A percentile compares a stretch with the other conserved stretches of the same genome.
These are phyloP conservation scores for Capronia epimyces DNA, from an alignment of 2,329 filamentous ascomycete genomes.

Conservation along the genomic window DNA sequence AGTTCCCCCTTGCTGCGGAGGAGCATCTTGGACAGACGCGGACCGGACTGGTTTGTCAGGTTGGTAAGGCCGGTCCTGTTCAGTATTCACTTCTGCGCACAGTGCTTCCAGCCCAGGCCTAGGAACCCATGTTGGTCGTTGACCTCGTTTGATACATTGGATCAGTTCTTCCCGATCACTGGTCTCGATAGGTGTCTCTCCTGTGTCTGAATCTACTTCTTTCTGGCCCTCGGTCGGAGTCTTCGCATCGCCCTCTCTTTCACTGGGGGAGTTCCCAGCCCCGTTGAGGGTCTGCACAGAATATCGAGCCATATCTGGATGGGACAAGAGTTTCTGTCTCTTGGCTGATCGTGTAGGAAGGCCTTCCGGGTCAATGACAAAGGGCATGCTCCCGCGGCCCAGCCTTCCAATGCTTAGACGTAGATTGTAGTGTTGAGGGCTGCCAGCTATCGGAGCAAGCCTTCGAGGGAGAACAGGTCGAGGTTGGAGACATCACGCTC, in stretches of 20 bases:
- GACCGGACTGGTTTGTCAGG: constrained; percentile 33
- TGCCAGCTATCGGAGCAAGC: constrained; percentile 1
- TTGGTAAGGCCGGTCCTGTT: constrained; percentile 4
- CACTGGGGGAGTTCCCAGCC: constrained; percentile 2
- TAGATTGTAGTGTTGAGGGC: not conserved
- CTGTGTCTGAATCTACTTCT: not conserved
- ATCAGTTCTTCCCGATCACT: constrained; percentile 72
- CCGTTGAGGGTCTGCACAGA: constrained; percentile 9
- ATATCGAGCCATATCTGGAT: constrained; percentile 16
- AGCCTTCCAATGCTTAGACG: not conserved
- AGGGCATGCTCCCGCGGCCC: constrained; percentile 24
- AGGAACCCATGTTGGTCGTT: constrained; percentile 69
- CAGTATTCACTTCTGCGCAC: constrained; percentile 23
- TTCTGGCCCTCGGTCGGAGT: not conserved
- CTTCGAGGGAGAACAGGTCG: not conserved
- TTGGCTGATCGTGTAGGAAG: constrained; percentile 15
- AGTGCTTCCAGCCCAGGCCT: constrained; percentile 51
- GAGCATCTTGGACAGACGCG: constrained; percentile 42
- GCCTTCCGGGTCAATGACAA: constrained; percentile 17
- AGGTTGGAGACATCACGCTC: constrained; percentile 5
- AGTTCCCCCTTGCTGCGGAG: not conserved
- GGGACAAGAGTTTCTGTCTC: constrained; percentile 21
- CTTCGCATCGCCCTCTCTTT: not conserved
- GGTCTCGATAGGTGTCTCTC: constrained; percentile 14
- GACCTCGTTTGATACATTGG: constrained; percentile 71